Evolutionary conservation across 1,284 basidiomycete species (phyloP).

Genomic region (Microbotryum scabiosae): DNA sequence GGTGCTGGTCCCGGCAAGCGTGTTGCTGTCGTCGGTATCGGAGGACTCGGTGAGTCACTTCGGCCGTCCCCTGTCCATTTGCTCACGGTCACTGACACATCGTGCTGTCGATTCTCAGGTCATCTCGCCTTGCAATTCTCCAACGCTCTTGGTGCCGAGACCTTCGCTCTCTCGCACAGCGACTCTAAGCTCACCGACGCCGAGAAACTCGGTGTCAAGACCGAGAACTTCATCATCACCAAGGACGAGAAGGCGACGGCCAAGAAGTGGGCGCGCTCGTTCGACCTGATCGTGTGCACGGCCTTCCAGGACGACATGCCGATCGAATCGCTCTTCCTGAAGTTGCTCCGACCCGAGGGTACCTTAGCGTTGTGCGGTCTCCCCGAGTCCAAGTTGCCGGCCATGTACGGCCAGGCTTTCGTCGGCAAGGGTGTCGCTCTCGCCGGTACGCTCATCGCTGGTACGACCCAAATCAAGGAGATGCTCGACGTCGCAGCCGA

Average conservation of each 20-base stretch:
- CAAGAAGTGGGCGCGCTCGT: slow-evolving; percentile 12
- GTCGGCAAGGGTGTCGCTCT: slow-evolving; percentile 24
- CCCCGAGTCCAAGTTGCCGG: slow-evolving; percentile 27
- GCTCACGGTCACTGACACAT: not conserved
- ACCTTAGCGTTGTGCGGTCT: slow-evolving; percentile 42
- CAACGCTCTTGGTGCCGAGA: slow-evolving; percentile 41
- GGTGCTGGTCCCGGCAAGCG: slow-evolving; percentile 45
- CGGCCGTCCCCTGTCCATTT: not conserved
- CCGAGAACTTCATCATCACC: slow-evolving; percentile 29
- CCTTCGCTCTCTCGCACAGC: slow-evolving; percentile 44
- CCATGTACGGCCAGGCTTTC: slow-evolving; percentile 19
- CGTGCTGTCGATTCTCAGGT: not conserved
- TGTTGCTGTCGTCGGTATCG: slow-evolving; percentile 37
- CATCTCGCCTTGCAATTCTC: slow-evolving; percentile 17
- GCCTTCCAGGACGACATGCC: slow-evolving; percentile 40
- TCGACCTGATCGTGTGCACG: slow-evolving; percentile 43
- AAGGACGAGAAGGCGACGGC: slow-evolving; percentile 22
- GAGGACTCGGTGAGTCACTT: slow-evolving; percentile 41
- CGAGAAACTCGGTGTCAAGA: slow-evolving; percentile 42
- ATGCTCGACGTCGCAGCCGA: slow-evolving; percentile 41
- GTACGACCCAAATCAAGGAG: slow-evolving; percentile 40
- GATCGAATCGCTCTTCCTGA: slow-evolving; percentile 38
- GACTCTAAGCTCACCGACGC: slow-evolving; percentile 41
- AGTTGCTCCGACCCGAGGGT: slow-evolving; percentile 42
- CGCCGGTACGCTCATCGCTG: slow-evolving; percentile 39